Conservation (phyloP, 176 grass and related monocot genomes). For the Urochloa ruziziensis region DNA sequence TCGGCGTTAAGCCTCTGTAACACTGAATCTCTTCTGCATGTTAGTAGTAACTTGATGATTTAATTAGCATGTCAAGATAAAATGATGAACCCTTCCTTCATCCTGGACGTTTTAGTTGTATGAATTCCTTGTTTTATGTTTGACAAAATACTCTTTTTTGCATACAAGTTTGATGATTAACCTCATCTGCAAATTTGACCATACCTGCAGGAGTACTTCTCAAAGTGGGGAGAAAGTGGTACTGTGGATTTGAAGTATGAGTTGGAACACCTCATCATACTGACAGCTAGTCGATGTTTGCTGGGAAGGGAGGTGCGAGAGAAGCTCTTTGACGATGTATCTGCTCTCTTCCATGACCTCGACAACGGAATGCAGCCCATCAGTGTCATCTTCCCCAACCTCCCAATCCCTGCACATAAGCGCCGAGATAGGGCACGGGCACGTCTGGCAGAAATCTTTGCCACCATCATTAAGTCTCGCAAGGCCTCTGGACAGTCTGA, state of each 20-base stretch:
- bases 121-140: not conserved
- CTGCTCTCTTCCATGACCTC: constrained; percentile 93
- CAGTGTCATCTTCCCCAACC: constrained; percentile 93
- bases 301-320: constrained; percentile 92
- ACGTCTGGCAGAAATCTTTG: constrained; percentile 79
- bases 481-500: constrained; percentile 72
- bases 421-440: constrained; percentile 70
- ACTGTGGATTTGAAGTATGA: constrained; percentile 95
- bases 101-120: not conserved
- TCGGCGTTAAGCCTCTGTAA: not conserved
- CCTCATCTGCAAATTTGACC: not conserved
- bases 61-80: not conserved
- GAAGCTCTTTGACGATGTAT: constrained; percentile 95
- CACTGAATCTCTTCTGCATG: not conserved
- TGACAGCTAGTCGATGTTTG: constrained; percentile 93
- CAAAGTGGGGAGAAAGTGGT: constrained; percentile 95
- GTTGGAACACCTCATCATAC: constrained; percentile 94
- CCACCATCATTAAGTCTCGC: constrained; percentile 86
- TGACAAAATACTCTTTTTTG: not conserved
- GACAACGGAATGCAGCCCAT: constrained; percentile 93
- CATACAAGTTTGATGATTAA: not conserved
- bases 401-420: constrained; percentile 79
- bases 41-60: not conserved
- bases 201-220: constrained; percentile 82
- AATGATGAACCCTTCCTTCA: not conserved